phyloP scores from a whole-genome alignment of 768 basidiomycete genomes.

The Paxillus rubicundulus region DNA sequence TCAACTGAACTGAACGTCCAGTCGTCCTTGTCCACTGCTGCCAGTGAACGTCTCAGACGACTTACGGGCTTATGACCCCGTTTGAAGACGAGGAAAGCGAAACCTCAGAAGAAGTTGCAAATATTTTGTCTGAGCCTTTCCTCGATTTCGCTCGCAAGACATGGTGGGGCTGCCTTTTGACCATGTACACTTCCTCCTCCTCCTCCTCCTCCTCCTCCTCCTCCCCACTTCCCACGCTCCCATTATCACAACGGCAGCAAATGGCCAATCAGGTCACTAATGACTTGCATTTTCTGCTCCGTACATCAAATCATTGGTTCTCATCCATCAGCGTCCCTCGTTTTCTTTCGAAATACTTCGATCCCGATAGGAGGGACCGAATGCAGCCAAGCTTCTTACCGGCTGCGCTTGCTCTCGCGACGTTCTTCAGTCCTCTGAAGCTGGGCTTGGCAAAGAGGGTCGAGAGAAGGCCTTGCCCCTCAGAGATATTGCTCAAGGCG shows the following conservation, averaged over 20 bases:
- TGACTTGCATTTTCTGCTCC: conserved; percentile 66
- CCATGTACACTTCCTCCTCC: conserved; percentile 45
- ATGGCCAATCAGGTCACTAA: conserved; percentile 45
- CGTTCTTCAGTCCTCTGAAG: conserved; percentile 67
- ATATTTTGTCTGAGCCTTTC: conserved; percentile 56
- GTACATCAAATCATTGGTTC: conserved; percentile 66
- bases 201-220: conserved; percentile 27
- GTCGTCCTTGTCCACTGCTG: background rate
- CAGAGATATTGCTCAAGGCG: conserved; percentile 65
- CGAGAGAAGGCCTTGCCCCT: conserved; percentile 57
- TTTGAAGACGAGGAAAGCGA: conserved; percentile 14
- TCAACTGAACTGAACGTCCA: conserved; percentile 5
- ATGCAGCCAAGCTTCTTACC: conserved; percentile 70
- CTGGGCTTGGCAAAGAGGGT: conserved; percentile 48
- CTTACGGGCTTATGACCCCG: conserved; percentile 9
- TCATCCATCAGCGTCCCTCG: conserved; percentile 70
- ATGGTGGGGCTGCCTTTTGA: conserved; percentile 76
- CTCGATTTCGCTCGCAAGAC: conserved; percentile 66
- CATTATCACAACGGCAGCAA: conserved; percentile 43
- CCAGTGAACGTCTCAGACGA: background rate
- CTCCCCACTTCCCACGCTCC: conserved; percentile 31
- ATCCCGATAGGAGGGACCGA: conserved; percentile 48
- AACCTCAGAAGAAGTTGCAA: conserved; percentile 8
- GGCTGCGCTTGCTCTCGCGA: conserved; percentile 61
- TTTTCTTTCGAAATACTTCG: conserved; percentile 59